Evolutionary conservation across 805 yeast species (phyloP).

Genomic region (Zygosaccharomyces gambellarensis): DNA sequence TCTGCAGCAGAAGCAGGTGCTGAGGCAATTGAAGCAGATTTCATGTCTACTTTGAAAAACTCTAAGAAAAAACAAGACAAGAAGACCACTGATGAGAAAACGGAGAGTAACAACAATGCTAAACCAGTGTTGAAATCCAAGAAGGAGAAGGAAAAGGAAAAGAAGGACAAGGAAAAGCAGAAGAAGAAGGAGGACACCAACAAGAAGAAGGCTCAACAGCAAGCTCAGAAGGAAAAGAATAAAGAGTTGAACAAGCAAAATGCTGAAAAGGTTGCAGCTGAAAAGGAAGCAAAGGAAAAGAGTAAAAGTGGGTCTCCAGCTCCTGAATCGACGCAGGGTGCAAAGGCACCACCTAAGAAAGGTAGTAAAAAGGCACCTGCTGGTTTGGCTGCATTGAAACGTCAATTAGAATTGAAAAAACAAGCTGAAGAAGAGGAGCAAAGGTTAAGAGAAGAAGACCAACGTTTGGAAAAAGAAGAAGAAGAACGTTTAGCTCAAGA

Average conservation of each 20-base stretch:
- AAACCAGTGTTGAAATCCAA: constrained; percentile 80
- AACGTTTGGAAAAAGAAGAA: constrained; percentile 43
- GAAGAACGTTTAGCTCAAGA: constrained; percentile 45
- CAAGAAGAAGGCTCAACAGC: constrained; percentile 71
- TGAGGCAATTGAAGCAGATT: constrained; percentile 55
- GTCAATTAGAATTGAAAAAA: constrained; percentile 82
- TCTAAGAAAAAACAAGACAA: constrained; percentile 73
- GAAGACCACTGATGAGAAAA: constrained; percentile 56
- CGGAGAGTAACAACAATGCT: constrained; percentile 38
- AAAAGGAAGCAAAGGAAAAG: constrained; percentile 35
- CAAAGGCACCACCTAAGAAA: constrained; percentile 38
- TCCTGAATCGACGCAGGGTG: constrained; percentile 28
- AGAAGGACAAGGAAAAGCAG: constrained; percentile 87
- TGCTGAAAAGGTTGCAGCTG: constrained; percentile 34
- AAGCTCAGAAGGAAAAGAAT: constrained; percentile 54
- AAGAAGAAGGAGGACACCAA: constrained; percentile 86
- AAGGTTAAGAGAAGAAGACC: constrained; percentile 72
- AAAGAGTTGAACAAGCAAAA: constrained; percentile 43
- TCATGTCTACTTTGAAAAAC: constrained; percentile 76
- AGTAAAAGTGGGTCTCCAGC: constrained; percentile 34
- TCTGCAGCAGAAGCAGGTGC: constrained; percentile 34
- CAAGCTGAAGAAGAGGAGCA: constrained; percentile 82
- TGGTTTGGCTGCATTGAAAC: constrained; percentile 84
- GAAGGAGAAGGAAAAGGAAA: constrained; percentile 92
- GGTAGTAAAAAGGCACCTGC: constrained; percentile 81